These are phyloP conservation scores for Viridothelium virens DNA, from an alignment of 495 filamentous ascomycete genomes.

Conservation along the genomic window DNA sequence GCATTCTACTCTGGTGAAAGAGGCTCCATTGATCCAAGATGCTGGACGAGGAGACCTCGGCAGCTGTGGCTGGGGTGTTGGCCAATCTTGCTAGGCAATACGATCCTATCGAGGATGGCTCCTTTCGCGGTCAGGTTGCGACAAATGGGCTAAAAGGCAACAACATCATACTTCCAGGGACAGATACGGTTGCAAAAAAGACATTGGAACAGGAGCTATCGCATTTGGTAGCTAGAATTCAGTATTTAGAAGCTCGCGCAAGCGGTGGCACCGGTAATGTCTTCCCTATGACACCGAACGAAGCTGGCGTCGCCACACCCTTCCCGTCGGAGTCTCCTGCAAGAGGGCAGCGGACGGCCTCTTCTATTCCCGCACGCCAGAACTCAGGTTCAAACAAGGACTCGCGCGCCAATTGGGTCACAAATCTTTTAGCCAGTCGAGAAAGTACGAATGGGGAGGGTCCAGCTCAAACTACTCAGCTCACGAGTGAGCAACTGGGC, in stretches of 20 bases:
- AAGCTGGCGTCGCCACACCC: conserved; percentile 24
- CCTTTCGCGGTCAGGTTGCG: conserved; percentile 28
- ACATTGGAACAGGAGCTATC: conserved; percentile 41
- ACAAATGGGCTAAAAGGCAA: conserved; percentile 31
- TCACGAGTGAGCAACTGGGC: conserved; percentile 41
- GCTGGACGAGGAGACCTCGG: conserved; percentile 30
- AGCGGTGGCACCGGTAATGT: conserved; percentile 33
- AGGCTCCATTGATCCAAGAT: conserved; percentile 21
- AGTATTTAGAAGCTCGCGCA: conserved; percentile 41
- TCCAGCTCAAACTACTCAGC: conserved; percentile 25
- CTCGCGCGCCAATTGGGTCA: conserved; percentile 32
- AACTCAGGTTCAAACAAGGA: conserved; percentile 27
- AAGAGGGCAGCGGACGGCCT: conserved; percentile 8
- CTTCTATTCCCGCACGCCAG: conserved; percentile 20
- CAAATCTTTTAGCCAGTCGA: conserved; percentile 32
- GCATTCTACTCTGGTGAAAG: background rate
- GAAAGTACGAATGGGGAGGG: conserved; percentile 28
- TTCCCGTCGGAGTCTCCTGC: conserved; percentile 11
- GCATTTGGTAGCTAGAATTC: conserved; percentile 40
- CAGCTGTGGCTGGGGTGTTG: conserved; percentile 31
- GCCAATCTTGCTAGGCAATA: conserved; percentile 36
- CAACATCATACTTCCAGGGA: conserved; percentile 38
- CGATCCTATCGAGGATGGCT: conserved; percentile 25
- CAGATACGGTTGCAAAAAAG: conserved; percentile 42
- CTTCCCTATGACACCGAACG: conserved; percentile 37